phyloP scores from a whole-genome alignment of 2,329 filamentous ascomycete genomes.

The Herpotrichia juniperi region DNA sequence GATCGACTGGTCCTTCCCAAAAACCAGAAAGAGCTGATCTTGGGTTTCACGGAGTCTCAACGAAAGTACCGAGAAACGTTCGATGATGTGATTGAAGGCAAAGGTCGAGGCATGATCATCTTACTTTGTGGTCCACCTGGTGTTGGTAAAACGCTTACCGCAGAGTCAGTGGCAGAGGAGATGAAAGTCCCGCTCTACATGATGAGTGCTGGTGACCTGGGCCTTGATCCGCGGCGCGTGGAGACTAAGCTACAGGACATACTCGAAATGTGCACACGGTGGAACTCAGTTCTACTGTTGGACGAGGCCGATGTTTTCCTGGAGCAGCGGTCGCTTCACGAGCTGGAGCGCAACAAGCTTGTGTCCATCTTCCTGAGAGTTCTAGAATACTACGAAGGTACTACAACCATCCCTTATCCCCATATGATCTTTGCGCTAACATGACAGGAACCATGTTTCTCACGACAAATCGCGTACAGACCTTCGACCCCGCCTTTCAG shows the following conservation, averaged over 20 bases:
- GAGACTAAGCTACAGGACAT: conserved; percentile 54
- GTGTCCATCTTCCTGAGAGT: conserved; percentile 43
- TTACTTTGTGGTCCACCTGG: conserved; percentile 59
- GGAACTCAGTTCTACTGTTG: conserved; percentile 57
- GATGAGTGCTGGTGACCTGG: conserved; percentile 58
- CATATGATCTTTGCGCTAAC: conserved; percentile 1
- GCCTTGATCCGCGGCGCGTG: conserved; percentile 49
- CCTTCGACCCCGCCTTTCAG: conserved; percentile 55
- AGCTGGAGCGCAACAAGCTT: conserved; percentile 35
- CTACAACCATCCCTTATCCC: not conserved
- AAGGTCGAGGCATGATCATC: conserved; percentile 59
- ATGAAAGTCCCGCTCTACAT: conserved; percentile 58
- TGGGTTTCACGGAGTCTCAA: conserved; percentile 38
- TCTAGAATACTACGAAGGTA: conserved; percentile 51
- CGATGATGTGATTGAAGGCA: conserved; percentile 48
- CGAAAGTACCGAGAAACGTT: conserved; percentile 28
- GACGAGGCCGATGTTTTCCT: conserved; percentile 55
- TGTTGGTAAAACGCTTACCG: conserved; percentile 57
- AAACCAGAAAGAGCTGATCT: conserved; percentile 40
- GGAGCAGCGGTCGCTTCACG: conserved; percentile 30
- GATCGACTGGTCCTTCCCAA: conserved; percentile 34
- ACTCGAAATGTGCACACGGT: conserved; percentile 55
- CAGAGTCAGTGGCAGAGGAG: conserved; percentile 53
- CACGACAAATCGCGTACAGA: conserved; percentile 50
- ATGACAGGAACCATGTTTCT: conserved; percentile 35